A percentile compares a stretch with the other conserved stretches of the same genome.
Evolutionary conservation across 2,329 filamentous ascomycete genomes (phyloP).

Genomic region (Ceratocystis cacaofunesta): DNA sequence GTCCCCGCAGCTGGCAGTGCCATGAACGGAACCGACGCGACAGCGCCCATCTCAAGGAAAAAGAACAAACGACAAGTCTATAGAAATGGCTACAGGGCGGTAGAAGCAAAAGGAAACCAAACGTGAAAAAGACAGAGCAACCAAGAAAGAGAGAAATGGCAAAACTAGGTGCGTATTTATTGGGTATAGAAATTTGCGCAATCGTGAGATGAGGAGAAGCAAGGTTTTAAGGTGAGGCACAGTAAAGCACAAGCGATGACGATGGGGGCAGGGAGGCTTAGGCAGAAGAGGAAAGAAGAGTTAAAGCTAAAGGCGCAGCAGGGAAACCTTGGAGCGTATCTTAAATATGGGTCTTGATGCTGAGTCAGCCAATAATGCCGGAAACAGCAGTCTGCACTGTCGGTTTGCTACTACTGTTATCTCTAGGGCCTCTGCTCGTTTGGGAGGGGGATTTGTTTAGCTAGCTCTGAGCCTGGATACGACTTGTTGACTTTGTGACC

Average conservation of each 20-base stretch:
- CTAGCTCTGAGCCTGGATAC: too few relatives aligned
- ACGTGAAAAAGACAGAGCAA: background rate
- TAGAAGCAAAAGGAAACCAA: background rate
- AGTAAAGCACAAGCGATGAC: constrained; percentile 3
- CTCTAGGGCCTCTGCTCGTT: too few relatives aligned
- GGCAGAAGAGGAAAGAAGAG: too few relatives aligned
- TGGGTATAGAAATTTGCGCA: background rate
- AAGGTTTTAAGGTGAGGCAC: background rate
- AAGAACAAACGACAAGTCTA: background rate
- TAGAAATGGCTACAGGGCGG: background rate
- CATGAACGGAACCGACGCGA: constrained; percentile 78
- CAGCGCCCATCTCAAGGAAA: constrained; percentile 58
- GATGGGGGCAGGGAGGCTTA: background rate
- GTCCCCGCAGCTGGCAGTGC: constrained; percentile 75
- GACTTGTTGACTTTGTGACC: too few relatives aligned
- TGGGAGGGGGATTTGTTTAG: too few relatives aligned
- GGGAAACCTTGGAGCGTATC: background rate
- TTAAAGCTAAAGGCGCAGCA: too few relatives aligned
- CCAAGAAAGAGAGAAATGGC: background rate
- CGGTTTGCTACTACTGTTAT: background rate
- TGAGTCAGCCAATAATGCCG: background rate
- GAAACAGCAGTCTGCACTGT: background rate
- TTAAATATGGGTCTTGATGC: background rate
- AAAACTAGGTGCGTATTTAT: background rate
- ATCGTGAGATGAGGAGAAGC: background rate